These are phyloP conservation scores for Lactifluus piperatus DNA, from an alignment of 768 basidiomycete genomes.

Conservation along the genomic window DNA sequence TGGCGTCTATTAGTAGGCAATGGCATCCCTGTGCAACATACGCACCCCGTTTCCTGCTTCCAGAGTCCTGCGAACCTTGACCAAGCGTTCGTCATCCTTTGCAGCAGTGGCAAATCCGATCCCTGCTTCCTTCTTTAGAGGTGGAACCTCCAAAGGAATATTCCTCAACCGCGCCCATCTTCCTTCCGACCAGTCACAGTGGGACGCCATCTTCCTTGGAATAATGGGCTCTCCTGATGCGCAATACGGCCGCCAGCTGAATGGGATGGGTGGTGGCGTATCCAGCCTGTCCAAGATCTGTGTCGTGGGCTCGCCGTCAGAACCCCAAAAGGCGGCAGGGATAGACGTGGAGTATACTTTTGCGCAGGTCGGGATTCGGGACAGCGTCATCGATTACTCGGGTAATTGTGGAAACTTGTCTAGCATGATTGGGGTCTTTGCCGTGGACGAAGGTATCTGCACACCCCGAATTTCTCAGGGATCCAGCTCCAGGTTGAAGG, in stretches of 20 bases:
- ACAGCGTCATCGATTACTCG: constrained; percentile 51
- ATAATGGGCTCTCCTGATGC: constrained; percentile 81
- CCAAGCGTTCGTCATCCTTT: constrained; percentile 5
- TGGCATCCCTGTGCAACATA: background rate
- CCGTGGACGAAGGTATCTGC: constrained; percentile 56
- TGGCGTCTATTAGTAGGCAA: background rate
- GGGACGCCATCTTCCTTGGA: constrained; percentile 55
- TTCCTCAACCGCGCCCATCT: constrained; percentile 50
- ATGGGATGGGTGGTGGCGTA: constrained; percentile 77
- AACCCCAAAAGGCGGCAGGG: constrained; percentile 33
- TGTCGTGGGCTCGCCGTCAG: constrained; percentile 47
- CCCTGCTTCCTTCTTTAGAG: constrained; percentile 47
- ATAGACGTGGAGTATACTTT: constrained; percentile 68
- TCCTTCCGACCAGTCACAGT: constrained; percentile 41
- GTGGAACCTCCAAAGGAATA: constrained; percentile 73
- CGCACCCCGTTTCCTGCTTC: background rate
- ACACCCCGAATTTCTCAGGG: constrained; percentile 19
- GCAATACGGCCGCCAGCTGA: constrained; percentile 55
- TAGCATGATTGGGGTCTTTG: constrained; percentile 65
- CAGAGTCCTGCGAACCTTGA: background rate
- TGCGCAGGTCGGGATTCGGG: constrained; percentile 45
- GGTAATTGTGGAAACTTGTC: constrained; percentile 75
- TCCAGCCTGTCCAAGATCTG: constrained; percentile 69
- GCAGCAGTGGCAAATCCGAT: constrained; percentile 26
- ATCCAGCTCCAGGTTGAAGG: background rate